phyloP scores from a whole-genome alignment of 495 filamentous ascomycete genomes.

The Neurospora hispaniola region DNA sequence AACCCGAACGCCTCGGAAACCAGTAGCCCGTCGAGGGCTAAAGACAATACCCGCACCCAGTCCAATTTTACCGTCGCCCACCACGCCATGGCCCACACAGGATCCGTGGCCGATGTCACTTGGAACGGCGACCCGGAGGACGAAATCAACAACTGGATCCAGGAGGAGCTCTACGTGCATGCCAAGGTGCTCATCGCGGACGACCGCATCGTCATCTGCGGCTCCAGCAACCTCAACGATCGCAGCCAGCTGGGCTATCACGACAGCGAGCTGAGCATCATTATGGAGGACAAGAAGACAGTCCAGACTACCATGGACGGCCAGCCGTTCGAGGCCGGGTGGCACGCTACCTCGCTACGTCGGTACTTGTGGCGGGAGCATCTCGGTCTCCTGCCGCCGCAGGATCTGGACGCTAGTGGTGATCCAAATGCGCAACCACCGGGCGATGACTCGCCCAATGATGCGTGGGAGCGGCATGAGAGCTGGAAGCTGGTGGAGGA shows the following conservation, averaged over 20 bases:
- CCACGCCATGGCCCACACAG: slow-evolving; percentile 64
- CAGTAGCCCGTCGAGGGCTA: slow-evolving; percentile 18
- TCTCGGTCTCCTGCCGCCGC: slow-evolving; percentile 68
- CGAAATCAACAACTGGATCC: slow-evolving; percentile 79
- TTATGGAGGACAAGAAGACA: slow-evolving; percentile 76
- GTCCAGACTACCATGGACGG: slow-evolving; percentile 78
- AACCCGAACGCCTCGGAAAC: slow-evolving; percentile 5
- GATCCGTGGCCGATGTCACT: slow-evolving; percentile 52
- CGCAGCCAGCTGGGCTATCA: slow-evolving; percentile 82
- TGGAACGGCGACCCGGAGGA: slow-evolving; percentile 60
- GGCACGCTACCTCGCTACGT: slow-evolving; percentile 69
- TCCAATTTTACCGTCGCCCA: slow-evolving; percentile 58
- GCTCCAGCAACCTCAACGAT: slow-evolving; percentile 87
- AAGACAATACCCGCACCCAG: not conserved
- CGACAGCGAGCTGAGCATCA: slow-evolving; percentile 85
- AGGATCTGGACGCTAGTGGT: slow-evolving; percentile 56
- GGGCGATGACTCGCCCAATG: slow-evolving; percentile 56
- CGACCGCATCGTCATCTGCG: slow-evolving; percentile 72
- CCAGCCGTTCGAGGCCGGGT: slow-evolving; percentile 58
- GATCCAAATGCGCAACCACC: slow-evolving; percentile 80
- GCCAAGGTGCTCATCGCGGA: slow-evolving; percentile 82
- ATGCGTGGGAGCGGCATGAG: slow-evolving; percentile 48
- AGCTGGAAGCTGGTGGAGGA: slow-evolving; percentile 72
- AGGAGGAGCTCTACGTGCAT: slow-evolving; percentile 92
- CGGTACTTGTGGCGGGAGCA: slow-evolving; percentile 90